A percentile compares a stretch with the other conserved stretches of the same genome.
phyloP scores from a whole-genome alignment of 345 rosid genomes.

The Aethionema arabicum region DNA sequence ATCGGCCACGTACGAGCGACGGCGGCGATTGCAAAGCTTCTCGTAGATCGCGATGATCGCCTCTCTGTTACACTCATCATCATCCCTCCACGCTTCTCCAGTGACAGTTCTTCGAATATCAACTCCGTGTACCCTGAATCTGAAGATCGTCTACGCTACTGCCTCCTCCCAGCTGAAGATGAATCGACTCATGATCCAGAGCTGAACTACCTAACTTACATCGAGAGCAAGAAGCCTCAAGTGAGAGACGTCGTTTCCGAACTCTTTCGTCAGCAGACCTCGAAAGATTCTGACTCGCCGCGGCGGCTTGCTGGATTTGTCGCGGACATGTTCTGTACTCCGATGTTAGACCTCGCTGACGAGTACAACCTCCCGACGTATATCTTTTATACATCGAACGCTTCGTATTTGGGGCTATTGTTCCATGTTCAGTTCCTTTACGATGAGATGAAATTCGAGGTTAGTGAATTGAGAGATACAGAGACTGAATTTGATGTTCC shows the following conservation, averaged over 20 bases:
- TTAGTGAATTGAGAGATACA: constrained; percentile 26
- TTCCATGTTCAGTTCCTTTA: constrained; percentile 32
- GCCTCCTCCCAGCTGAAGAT: constrained; percentile 27
- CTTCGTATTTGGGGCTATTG: constrained; percentile 31
- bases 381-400: constrained; percentile 41
- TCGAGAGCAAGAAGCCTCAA: constrained; percentile 37
- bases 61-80: constrained; percentile 43
- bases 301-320: constrained; percentile 46
- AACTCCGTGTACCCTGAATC: constrained; percentile 13
- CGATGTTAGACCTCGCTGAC: constrained; percentile 47
- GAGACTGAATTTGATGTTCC: constrained; percentile 38
- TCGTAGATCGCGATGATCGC: constrained; percentile 32
- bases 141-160: constrained; percentile 17
- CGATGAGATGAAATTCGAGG: constrained; percentile 14
- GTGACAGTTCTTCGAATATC: background rate
- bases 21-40: constrained; percentile 40
- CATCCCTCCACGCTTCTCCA: constrained; percentile 20
- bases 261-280: background rate
- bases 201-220: background rate
- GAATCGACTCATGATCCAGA: background rate
- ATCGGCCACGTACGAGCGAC: constrained; percentile 42
- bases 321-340: constrained; percentile 51
- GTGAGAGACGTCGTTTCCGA: constrained; percentile 36
- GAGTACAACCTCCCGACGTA: constrained; percentile 47
- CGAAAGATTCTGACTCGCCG: constrained; percentile 6